These are phyloP conservation scores for Houttuynia cordata DNA, from an alignment of 164 flowering plant genomes.

Conservation along the genomic window DNA sequence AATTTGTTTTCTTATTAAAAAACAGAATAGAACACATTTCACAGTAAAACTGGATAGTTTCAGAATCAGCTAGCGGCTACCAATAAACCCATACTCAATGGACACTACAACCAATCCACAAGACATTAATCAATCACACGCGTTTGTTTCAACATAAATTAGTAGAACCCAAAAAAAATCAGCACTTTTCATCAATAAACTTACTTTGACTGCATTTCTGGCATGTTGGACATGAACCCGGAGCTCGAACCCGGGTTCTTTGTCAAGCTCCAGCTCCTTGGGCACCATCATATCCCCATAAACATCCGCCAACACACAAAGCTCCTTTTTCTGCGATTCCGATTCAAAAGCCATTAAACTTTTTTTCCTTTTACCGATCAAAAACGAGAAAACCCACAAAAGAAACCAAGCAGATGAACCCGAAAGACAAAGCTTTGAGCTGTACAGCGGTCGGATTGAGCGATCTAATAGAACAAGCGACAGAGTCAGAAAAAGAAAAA, in stretches of 20 bases:
- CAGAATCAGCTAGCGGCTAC: too few relatives aligned
- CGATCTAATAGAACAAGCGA: not conserved
- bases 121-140: too few relatives aligned
- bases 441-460: not conserved
- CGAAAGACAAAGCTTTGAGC: not conserved
- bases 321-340: constrained; percentile 41
- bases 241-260: constrained; percentile 26
- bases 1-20: too few relatives aligned
- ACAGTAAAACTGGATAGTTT: too few relatives aligned
- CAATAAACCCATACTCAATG: too few relatives aligned
- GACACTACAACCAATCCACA: too few relatives aligned
- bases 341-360: constrained; percentile 26
- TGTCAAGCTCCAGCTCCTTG: constrained; percentile 26
- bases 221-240: constrained; percentile 40
- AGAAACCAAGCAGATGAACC: not conserved
- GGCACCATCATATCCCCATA: constrained; percentile 34
- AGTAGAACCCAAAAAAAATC: not conserved
- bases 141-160: not conserved
- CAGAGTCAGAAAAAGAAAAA: not conserved
- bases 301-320: constrained; percentile 32
- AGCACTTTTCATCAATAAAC: not conserved
- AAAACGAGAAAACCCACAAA: not conserved
- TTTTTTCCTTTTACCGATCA: not conserved
- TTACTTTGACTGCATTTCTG: constrained; percentile 28
- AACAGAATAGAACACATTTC: too few relatives aligned